These are phyloP conservation scores for Sporobolomyces phaffii DNA, from an alignment of 768 basidiomycete genomes.

Conservation along the genomic window DNA sequence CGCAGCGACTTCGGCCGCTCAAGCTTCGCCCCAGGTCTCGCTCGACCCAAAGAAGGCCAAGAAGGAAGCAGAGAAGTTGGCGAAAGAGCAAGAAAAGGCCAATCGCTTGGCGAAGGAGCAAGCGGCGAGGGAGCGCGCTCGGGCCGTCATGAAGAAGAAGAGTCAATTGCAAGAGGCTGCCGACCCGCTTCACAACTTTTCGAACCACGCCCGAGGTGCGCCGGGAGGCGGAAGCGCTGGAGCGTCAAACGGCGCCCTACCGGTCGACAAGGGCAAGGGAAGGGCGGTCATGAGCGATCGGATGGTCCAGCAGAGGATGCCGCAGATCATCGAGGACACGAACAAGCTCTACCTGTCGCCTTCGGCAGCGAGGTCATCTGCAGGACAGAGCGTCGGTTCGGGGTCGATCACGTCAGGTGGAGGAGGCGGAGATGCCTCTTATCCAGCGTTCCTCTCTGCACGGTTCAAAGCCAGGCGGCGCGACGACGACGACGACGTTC, in stretches of 20 bases:
- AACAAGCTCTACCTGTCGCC: conserved; percentile 23
- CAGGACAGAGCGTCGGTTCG: background rate
- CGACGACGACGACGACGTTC: conserved; percentile 75
- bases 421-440: background rate
- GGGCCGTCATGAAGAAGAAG: conserved; percentile 51
- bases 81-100: conserved; percentile 46
- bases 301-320: conserved; percentile 38
- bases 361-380: background rate
- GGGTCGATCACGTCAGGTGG: background rate
- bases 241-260: background rate
- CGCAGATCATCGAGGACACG: conserved; percentile 42
- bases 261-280: conserved; percentile 32
- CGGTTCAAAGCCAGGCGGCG: conserved; percentile 70
- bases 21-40: conserved; percentile 9
- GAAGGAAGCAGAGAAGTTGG: conserved; percentile 46
- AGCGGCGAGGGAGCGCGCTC: conserved; percentile 48
- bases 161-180: conserved; percentile 43
- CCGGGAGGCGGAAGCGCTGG: background rate
- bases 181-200: conserved; percentile 41
- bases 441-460: conserved; percentile 45
- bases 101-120: conserved; percentile 47
- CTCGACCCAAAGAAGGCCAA: conserved; percentile 49
- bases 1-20: background rate
- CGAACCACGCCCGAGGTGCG: conserved; percentile 7
- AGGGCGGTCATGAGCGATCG: conserved; percentile 23